phyloP scores from a whole-genome alignment of 495 filamentous ascomycete genomes.

The Jackrogersella minutella region DNA sequence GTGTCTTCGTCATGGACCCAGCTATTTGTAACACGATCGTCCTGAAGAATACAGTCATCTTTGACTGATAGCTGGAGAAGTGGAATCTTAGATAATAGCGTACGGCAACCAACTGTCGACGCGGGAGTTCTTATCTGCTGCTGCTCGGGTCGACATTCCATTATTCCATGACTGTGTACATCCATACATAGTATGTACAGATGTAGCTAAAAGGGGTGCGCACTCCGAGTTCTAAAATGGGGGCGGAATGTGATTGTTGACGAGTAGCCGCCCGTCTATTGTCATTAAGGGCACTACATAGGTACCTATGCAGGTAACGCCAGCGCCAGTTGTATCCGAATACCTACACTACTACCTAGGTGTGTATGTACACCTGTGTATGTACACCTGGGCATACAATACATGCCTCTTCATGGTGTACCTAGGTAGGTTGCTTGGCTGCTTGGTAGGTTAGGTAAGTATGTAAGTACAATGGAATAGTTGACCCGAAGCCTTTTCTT shows the following conservation, averaged over 20 bases:
- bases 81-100: not conserved
- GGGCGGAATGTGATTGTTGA: conserved; percentile 30
- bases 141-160: conserved; percentile 26
- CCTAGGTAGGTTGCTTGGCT: too few species aligned
- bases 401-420: too few species aligned
- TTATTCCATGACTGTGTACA: too few species aligned
- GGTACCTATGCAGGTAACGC: too few species aligned
- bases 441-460: too few species aligned
- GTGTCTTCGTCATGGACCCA: conserved; percentile 11
- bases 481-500: not conserved
- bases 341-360: too few species aligned
- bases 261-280: conserved; percentile 35
- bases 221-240: conserved; percentile 30
- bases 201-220: conserved; percentile 36
- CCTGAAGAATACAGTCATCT: not conserved
- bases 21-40: conserved; percentile 16
- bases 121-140: conserved; percentile 13
- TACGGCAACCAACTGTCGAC: conserved; percentile 1
- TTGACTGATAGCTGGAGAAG: not conserved
- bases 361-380: too few species aligned
- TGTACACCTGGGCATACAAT: too few species aligned
- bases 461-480: not conserved
- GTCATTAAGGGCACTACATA: too few species aligned
- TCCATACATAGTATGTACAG: conserved; percentile 29
- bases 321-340: too few species aligned